phyloP scores from a whole-genome alignment of 106 monocot species.

The Dendrobium nobile region DNA sequence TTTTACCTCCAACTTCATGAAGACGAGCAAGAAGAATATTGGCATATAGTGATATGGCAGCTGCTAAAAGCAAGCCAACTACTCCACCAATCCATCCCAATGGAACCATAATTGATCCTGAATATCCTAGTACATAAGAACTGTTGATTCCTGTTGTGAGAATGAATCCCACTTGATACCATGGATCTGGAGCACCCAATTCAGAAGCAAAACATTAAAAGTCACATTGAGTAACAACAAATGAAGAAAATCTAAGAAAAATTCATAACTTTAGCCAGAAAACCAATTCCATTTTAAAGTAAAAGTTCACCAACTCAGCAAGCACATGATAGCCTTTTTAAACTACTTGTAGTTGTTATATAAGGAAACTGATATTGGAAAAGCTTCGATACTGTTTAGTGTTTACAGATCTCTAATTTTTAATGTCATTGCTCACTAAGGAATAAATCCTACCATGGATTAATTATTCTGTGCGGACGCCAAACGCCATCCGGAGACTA shows the following conservation, averaged over 20 bases:
- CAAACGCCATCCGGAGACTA: too few relatives aligned
- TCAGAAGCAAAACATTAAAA: background rate
- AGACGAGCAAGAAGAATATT: conserved; percentile 79
- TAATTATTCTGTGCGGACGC: too few relatives aligned
- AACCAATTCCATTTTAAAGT: background rate
- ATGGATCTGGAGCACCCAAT: conserved; percentile 58
- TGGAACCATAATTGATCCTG: conserved; percentile 86
- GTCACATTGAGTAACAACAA: background rate
- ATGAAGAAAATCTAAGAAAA: background rate
- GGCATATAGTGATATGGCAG: conserved; percentile 84
- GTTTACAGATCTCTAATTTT: too few relatives aligned
- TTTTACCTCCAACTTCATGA: conserved; percentile 83
- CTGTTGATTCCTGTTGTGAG: conserved; percentile 87
- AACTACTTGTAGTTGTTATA: background rate
- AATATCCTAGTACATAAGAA: conserved; percentile 91
- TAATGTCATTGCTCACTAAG: too few relatives aligned
- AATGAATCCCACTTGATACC: conserved; percentile 90
- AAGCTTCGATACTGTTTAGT: too few relatives aligned
- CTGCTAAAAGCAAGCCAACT: conserved; percentile 73
- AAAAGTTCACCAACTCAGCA: background rate
- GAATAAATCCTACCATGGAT: too few relatives aligned
- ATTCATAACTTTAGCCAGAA: background rate
- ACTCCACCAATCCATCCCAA: conserved; percentile 83
- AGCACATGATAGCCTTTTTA: background rate
- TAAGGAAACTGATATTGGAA: too few relatives aligned